phyloP scores from a whole-genome alignment of 2,329 filamentous ascomycete species.

The Pestalotiopsis sp. region DNA sequence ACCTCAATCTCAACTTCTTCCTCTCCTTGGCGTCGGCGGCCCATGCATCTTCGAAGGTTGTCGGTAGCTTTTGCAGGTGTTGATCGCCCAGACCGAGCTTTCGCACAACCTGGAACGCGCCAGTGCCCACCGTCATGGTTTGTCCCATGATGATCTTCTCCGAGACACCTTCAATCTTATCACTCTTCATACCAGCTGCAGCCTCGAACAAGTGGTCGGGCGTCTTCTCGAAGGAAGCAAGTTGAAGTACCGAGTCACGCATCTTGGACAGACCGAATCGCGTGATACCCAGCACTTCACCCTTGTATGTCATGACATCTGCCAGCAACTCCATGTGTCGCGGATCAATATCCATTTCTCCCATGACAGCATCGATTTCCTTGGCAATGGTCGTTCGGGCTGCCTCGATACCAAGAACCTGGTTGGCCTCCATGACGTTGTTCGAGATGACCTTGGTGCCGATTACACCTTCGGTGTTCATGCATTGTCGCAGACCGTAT shows the following conservation, averaged over 20 bases:
- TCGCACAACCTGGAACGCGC: constrained; percentile 86
- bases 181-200: constrained; percentile 86
- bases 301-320: constrained; percentile 99
- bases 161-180: constrained; percentile 88
- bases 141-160: constrained; percentile 99
- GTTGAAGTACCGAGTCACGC: constrained; percentile 88
- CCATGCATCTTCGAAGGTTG: constrained; percentile 73
- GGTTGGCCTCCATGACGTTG: constrained; percentile 83
- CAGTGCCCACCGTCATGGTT: constrained; percentile 87
- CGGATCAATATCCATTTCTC: constrained; percentile 91
- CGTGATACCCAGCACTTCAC: constrained; percentile 93
- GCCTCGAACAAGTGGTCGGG: constrained; percentile 97
- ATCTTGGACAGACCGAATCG: constrained; percentile 96
- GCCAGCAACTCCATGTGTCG: constrained; percentile 97
- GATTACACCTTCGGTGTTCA: constrained; percentile 90
- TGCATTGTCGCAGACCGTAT: constrained; percentile 84
- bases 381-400: constrained; percentile 84
- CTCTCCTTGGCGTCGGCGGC: constrained; percentile 29
- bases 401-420: constrained; percentile 93
- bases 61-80: constrained; percentile 58
- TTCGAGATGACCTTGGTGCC: constrained; percentile 76
- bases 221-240: constrained; percentile 97
- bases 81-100: constrained; percentile 66
- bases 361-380: constrained; percentile 90
- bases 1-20: constrained; percentile 13